A percentile compares a stretch with the other conserved stretches of the same genome.
Evolutionary conservation across 495 filamentous ascomycete genomes (phyloP).

Genomic region (Trichoderma asperelloides): DNA sequence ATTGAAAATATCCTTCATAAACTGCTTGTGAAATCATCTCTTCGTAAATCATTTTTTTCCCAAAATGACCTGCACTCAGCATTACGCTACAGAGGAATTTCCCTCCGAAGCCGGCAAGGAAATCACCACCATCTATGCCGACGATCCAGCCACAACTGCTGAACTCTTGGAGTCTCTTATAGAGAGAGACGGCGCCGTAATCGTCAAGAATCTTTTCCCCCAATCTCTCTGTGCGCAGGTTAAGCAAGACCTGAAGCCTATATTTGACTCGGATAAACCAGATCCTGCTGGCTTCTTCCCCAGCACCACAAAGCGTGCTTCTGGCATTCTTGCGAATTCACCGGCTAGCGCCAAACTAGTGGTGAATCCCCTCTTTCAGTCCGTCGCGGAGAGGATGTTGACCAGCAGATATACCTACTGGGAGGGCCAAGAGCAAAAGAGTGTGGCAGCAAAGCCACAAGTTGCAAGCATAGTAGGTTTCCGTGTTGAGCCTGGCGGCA

Average conservation of each 20-base stretch:
- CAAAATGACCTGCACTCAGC: conserved; percentile 4
- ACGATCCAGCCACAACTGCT: not conserved
- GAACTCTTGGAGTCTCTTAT: conserved; percentile 5
- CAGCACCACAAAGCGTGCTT: conserved; percentile 8
- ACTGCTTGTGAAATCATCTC: not conserved
- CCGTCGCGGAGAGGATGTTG: conserved; percentile 8
- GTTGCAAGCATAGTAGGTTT: conserved; percentile 13
- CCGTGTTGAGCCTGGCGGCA: conserved; percentile 12
- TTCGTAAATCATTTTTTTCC: not conserved
- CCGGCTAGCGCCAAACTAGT: conserved; percentile 11
- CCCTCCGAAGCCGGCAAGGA: conserved; percentile 7
- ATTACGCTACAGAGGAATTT: not conserved
- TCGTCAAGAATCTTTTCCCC: conserved; percentile 21
- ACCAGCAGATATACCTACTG: conserved; percentile 11
- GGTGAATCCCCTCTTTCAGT: conserved; percentile 8
- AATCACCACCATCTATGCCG: conserved; percentile 4
- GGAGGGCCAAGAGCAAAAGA: conserved; percentile 18
- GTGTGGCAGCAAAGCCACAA: conserved; percentile 9
- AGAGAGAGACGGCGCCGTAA: conserved; percentile 16
- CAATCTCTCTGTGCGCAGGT: conserved; percentile 18
- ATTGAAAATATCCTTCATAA: not conserved
- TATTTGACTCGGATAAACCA: conserved; percentile 19
- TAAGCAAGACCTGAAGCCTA: conserved; percentile 19
- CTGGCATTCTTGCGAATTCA: conserved; percentile 8
- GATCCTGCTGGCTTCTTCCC: conserved; percentile 18